Evolutionary conservation across 2,329 filamentous ascomycete species (phyloP).

Genomic region (Neocatenulostroma microsporum): DNA sequence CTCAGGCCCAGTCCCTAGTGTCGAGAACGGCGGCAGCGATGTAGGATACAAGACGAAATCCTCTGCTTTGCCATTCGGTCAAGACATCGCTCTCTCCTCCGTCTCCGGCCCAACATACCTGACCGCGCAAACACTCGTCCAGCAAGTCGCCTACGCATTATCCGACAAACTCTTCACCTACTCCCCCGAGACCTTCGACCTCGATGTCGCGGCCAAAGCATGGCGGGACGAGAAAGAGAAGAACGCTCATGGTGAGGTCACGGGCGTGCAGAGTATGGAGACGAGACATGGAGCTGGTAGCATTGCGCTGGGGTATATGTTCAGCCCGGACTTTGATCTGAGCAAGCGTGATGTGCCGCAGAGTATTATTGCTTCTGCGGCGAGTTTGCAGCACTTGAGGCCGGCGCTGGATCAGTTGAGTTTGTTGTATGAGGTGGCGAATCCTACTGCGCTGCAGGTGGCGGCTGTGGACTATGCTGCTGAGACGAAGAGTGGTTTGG

Average conservation of each 20-base stretch:
- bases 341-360: slow-evolving; percentile 87
- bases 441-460: slow-evolving; percentile 86
- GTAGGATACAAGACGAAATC: slow-evolving; percentile 29
- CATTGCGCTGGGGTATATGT: slow-evolving; percentile 92
- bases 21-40: slow-evolving; percentile 4
- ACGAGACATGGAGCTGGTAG: slow-evolving; percentile 82
- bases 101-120: slow-evolving; percentile 86
- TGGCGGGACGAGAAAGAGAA: slow-evolving; percentile 64
- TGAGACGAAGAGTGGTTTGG: slow-evolving; percentile 59
- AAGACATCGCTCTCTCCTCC: slow-evolving; percentile 43
- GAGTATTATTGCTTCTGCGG: slow-evolving; percentile 77
- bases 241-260: slow-evolving; percentile 76
- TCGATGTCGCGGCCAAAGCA: slow-evolving; percentile 71
- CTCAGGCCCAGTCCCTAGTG: slow-evolving; percentile 18
- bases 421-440: slow-evolving; percentile 82
- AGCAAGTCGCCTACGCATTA: slow-evolving; percentile 90
- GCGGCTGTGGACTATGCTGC: slow-evolving; percentile 77
- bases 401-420: slow-evolving; percentile 84
- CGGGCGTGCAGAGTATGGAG: slow-evolving; percentile 71
- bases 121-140: slow-evolving; percentile 85
- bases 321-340: slow-evolving; percentile 92
- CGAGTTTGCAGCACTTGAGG: slow-evolving; percentile 71
- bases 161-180: slow-evolving; percentile 98
- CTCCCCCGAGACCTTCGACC: slow-evolving; percentile 85
- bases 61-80: slow-evolving; percentile 46